Percentiles rank a stretch among this genome's conserved stretches.
Conservation (phyloP, 2,329 filamentous ascomycete species). For the Aspergillus versicolor region DNA sequence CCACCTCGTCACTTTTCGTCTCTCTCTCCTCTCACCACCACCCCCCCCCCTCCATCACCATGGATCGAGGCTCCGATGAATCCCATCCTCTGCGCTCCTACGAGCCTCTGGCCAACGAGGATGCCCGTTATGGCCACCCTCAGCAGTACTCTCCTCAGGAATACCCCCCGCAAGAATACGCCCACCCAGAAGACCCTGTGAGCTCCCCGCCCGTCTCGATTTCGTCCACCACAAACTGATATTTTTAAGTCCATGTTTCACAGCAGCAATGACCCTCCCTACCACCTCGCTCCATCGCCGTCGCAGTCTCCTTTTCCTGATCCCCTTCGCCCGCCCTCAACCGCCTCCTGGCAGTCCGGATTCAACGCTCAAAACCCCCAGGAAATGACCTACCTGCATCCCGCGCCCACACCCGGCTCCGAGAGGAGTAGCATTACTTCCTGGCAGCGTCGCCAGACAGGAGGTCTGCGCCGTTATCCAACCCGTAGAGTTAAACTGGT, state of each 20-base stretch:
- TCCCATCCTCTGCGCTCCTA: background rate
- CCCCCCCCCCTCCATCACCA: background rate
- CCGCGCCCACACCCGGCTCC: background rate
- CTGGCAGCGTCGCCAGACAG: slow-evolving; percentile 57
- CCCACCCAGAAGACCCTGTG: too few species aligned
- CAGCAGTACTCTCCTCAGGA: slow-evolving; percentile 69
- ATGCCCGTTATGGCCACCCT: slow-evolving; percentile 34
- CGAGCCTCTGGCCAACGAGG: background rate
- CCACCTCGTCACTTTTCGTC: background rate
- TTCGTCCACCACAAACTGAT: background rate
- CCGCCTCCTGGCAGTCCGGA: background rate
- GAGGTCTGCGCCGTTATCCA: slow-evolving; percentile 77
- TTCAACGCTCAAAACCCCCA: background rate
- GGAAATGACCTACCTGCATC: background rate
- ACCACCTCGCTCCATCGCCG: background rate
- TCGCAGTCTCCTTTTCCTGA: background rate
- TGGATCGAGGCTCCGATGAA: background rate
- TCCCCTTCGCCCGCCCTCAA: background rate
- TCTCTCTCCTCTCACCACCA: background rate
- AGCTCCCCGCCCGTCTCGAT: too few species aligned
- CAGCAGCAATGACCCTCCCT: background rate
- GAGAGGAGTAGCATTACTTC: background rate
- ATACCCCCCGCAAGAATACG: too few species aligned
- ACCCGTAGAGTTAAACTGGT: slow-evolving; percentile 98
- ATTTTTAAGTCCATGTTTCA: background rate